phyloP scores from a whole-genome alignment of 2,329 filamentous ascomycete species.

The Apiospora rasikravindrae region DNA sequence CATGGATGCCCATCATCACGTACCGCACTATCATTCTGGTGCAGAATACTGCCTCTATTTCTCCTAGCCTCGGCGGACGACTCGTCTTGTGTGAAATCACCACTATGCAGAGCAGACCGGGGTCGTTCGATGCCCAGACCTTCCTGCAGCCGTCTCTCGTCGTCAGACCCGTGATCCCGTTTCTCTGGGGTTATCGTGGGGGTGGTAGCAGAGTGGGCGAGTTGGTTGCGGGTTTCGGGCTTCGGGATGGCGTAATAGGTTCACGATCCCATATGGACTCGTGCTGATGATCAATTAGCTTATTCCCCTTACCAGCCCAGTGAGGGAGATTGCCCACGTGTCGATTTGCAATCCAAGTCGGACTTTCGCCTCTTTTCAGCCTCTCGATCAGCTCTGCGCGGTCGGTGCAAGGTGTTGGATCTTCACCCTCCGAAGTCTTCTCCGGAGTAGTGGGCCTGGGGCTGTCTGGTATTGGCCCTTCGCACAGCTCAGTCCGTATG shows the following conservation, averaged over 20 bases:
- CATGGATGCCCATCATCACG: conserved; percentile 42
- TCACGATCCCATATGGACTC: conserved; percentile 44
- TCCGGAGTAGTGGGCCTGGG: conserved; percentile 42
- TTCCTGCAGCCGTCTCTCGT: conserved; percentile 53
- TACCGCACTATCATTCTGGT: neutral
- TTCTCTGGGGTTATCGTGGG: conserved; percentile 55
- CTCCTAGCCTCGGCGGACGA: conserved; percentile 31
- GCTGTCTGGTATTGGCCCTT: conserved; percentile 57
- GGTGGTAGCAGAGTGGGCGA: conserved; percentile 51
- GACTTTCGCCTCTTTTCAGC: conserved; percentile 79
- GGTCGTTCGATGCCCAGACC: conserved; percentile 78
- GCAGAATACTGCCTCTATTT: conserved; percentile 25
- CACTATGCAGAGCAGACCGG: conserved; percentile 74
- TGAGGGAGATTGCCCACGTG: conserved; percentile 52
- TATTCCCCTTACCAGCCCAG: conserved; percentile 16
- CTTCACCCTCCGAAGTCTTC: conserved; percentile 38
- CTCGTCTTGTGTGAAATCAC: conserved; percentile 64
- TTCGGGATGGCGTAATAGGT: conserved; percentile 42
- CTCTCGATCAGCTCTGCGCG: conserved; percentile 82
- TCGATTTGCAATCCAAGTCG: conserved; percentile 72
- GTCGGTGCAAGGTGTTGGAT: conserved; percentile 54
- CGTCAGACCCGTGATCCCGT: conserved; percentile 39
- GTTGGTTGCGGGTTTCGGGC: conserved; percentile 40
- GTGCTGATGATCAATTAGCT: conserved; percentile 33
- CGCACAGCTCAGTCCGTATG: conserved; percentile 65